Base-by-base conservation (phyloP, 2,329 filamentous ascomycete genomes). In the Fusarium buxicola region DNA sequence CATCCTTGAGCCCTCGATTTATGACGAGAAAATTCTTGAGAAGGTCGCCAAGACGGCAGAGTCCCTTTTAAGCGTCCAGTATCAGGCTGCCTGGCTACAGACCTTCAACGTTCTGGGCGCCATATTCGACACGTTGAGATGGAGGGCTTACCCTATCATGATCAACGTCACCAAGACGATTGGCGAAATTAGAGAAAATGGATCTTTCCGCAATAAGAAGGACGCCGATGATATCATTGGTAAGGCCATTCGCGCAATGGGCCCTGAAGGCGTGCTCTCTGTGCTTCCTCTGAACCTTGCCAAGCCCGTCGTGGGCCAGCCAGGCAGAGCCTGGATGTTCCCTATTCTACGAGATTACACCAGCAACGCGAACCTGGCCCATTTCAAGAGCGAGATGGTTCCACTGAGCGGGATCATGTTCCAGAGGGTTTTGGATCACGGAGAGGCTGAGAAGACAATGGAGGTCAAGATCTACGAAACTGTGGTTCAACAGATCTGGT, bases 391-490 rank as follows among this genome's bases (percentile, higher is more conserved):
- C 4, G 92, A 96, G 71, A 88, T 99, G 76, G 88, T 97, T 7
- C 93, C 95, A 13, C 81, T 99, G 21, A 98, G 94, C 74, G 91
- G 97, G 74, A 80, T 86, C 45, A 91, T 99, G 82, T 97, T 94
- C 75, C 92, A 98, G 74, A 88, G 86, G 65, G 91, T 98, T 6
- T 81, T 97, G 41, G 90, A 96, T 60, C 91, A 96, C 69, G 92
- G 91, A 12, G 81, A 86, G 18, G 88, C 87, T 12, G 91, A 94
- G 73, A 97, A 97, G 82, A 95, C 92, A 0, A 94, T 97, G 85
- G 93, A 98, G 75, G 86, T 95, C 73, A 99, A 99, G 82, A 96
- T 99, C 57, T 99, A 95, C 74, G 94, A 99, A 78, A 98, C 95
- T 0, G 82, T 99, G 5, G 92, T 99, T 8, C 91, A 96, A 68